A percentile compares a stretch with the other conserved stretches of the same genome.
phyloP scores from a whole-genome alignment of 1,284 basidiomycete genomes.

The Trichosporon ovoides region DNA sequence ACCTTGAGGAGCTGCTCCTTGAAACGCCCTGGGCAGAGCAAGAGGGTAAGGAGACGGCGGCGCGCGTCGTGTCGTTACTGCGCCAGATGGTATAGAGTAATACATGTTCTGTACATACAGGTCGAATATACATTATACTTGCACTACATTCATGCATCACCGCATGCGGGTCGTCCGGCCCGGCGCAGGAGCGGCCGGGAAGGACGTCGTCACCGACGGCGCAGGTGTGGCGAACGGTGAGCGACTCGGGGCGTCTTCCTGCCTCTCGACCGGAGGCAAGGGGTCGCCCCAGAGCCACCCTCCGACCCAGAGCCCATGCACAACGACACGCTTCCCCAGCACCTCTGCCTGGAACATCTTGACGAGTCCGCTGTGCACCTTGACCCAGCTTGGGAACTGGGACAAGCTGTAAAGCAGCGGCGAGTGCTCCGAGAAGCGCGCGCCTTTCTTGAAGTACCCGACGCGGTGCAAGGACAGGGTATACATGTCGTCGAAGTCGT shows the following conservation, averaged over 20 bases:
- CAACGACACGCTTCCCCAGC: constrained; percentile 90
- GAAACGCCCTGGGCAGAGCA: constrained; percentile 67
- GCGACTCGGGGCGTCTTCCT: neutral
- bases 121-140: neutral
- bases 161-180: neutral
- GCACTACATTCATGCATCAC: neutral
- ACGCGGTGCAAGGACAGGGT: constrained; percentile 75
- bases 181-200: neutral
- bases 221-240: neutral
- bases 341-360: constrained; percentile 99
- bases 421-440: constrained; percentile 83
- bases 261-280: constrained; percentile 15
- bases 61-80: constrained; percentile 11
- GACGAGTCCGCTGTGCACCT: constrained; percentile 81
- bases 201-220: neutral
- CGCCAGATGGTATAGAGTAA: neutral
- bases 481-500: constrained; percentile 59
- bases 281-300: constrained; percentile 51
- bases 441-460: constrained; percentile 69
- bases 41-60: constrained; percentile 12
- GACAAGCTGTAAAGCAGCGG: constrained; percentile 85
- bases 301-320: constrained; percentile 88
- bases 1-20: constrained; percentile 67
- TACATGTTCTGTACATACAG: neutral
- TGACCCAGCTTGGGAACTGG: constrained; percentile 76